phyloP scores from a whole-genome alignment of 306 rosid species.

The Coriaria nepalensis region DNA sequence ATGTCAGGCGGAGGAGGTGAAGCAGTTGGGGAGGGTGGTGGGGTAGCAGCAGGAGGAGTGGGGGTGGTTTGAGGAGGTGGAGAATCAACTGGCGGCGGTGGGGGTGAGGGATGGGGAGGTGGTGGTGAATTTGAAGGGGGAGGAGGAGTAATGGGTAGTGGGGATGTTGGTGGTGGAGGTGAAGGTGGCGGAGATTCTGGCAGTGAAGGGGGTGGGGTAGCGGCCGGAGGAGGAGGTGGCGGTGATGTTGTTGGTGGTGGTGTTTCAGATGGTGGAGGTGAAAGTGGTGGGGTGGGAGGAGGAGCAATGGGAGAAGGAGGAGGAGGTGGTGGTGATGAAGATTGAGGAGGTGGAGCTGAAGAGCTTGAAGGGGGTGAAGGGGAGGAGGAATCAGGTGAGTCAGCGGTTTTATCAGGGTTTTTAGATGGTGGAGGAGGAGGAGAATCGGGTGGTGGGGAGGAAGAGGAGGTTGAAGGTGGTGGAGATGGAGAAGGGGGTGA shows the following conservation, averaged over 20 bases:
- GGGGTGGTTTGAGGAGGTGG: conserved; percentile 49
- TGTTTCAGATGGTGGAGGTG: conserved; percentile 14
- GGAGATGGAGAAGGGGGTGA: conserved; percentile 54
- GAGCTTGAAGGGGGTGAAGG: conserved; percentile 25
- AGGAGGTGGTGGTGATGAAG: conserved; percentile 26
- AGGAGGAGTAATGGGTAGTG: conserved; percentile 27
- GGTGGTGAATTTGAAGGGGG: conserved; percentile 29
- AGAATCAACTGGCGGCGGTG: conserved; percentile 23
- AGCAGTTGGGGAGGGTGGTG: conserved; percentile 39
- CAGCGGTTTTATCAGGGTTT: conserved; percentile 19
- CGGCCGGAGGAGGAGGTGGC: conserved; percentile 20
- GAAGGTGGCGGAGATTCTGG: conserved; percentile 19
- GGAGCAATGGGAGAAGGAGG: conserved; percentile 33
- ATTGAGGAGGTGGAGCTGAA: conserved; percentile 27
- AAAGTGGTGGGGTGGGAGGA: conserved; percentile 13
- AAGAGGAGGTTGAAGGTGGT: conserved; percentile 33
- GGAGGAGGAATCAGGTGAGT: conserved; percentile 24
- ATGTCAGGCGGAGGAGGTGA: conserved; percentile 51
- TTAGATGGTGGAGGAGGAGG: conserved; percentile 34
- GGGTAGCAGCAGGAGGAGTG: conserved; percentile 26
- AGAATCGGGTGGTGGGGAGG: conserved; percentile 14
- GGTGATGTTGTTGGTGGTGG: conserved; percentile 14
- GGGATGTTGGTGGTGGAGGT: conserved; percentile 21
- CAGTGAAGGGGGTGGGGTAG: conserved; percentile 25
- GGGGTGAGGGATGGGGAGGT: conserved; percentile 30